Conservation (phyloP, 2,329 filamentous ascomycete genomes). For the Elsinoe ampelina region DNA sequence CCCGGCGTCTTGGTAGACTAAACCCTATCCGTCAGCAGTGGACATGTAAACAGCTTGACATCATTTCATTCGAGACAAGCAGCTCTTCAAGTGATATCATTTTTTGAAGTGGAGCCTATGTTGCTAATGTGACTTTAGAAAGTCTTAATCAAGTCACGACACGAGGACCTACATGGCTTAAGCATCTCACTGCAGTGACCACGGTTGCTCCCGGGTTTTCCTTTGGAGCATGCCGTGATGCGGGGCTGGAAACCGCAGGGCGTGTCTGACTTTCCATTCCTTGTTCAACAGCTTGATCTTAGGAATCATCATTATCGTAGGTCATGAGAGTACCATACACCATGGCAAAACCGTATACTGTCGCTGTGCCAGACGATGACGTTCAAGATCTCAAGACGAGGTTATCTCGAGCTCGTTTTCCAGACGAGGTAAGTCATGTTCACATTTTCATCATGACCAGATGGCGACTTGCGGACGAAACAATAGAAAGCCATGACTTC, state of each 20-base stretch:
- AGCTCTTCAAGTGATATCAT: too few relatives aligned
- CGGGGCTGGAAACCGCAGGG: background rate
- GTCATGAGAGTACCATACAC: background rate
- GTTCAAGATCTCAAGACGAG: conserved; percentile 48
- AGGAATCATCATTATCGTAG: background rate
- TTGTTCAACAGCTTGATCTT: background rate
- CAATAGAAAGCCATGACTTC: too few relatives aligned
- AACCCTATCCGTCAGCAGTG: background rate
- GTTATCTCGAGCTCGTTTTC: conserved; percentile 45
- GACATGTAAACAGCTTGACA: too few relatives aligned
- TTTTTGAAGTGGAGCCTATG: too few relatives aligned
- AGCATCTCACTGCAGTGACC: too few relatives aligned
- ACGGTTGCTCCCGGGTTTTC: background rate
- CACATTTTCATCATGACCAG: too few relatives aligned
- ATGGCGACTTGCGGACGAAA: too few relatives aligned
- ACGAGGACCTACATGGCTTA: too few relatives aligned
- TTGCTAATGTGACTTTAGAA: too few relatives aligned
- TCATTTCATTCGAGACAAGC: too few relatives aligned
- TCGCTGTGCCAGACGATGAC: conserved; percentile 43
- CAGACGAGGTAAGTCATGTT: conserved; percentile 39
- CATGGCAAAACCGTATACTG: conserved; percentile 33
- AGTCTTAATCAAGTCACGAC: too few relatives aligned
- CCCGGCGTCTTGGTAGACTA: background rate
- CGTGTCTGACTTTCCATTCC: background rate
- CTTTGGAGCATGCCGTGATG: background rate